Conservation (phyloP, 78 protist genomes). For the slime mould (Dictyostelium discoideum) region dicty_2.7 NC_007090.3:822001-822500, state of each 20-base stretch:
- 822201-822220: not conserved
- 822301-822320: not conserved
- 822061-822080: not conserved
- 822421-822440: not conserved
- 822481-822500: too few species aligned
- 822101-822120: too few species aligned
- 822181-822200: not conserved
- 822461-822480: not conserved
- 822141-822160: not conserved
- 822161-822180: not conserved
- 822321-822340: not conserved
- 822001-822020: slow-evolving; percentile 80
- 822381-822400: not conserved
- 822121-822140: too few species aligned
- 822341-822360: not conserved
- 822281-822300: not conserved
- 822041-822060: slow-evolving; percentile 58
- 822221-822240: not conserved
- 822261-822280: not conserved
- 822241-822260: not conserved
- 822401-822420: not conserved
- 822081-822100: not conserved
- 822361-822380: not conserved
- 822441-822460: not conserved
- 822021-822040: slow-evolving; percentile 87